Evolutionary conservation across 2,329 filamentous ascomycete genomes (phyloP), one percentile per base, ranked within the genome.

Genomic region (Chalaropsis ovoidea): DNA sequence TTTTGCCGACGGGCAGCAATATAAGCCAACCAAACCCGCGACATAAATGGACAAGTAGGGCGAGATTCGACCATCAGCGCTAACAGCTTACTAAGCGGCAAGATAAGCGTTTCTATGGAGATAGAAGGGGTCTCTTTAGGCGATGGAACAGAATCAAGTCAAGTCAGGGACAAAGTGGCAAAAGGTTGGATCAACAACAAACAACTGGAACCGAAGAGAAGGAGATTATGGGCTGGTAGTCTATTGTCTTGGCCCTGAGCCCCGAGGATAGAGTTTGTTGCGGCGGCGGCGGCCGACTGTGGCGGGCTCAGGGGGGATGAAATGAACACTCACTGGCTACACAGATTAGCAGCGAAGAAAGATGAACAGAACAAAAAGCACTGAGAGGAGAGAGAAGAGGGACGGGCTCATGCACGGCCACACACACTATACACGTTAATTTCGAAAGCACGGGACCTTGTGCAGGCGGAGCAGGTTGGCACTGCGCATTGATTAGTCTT

Each of bases 391-490:
- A 13, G 42, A 43, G 17, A 43, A 56, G 52, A 56, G 52, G 52
- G 24, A 31, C 52, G 52, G 17, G 24, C 27, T 35, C 27, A 24
- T 56, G 52, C 24, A 31, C 22, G 13, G 5, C 27, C 22, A 17
- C 24, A 31, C 52, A 24, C 13, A 17, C 13, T 15, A 35, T 11
- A 2, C 11, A 56, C 13, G 11, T 35, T 56, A 17, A 56, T 56
- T 56, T 56, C 27, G 17, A 31, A 17, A 56, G 52, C 27, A 56
- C 17, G 24, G 52, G 52, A 22, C 27, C 15, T 56, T 27, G 52
- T 56, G 52, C 27, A 56, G 22, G 52, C 27, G 52, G 52, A 56
- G 24, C 52, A 56, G 52, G 24, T 31, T 35, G 27, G 52, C 52
- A 56, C 52, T 19, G 52, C 52, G 10, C 27, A 11, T 31, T 56